These are phyloP conservation scores for Hymenoscyphus fraxineus DNA, from an alignment of 2,329 filamentous ascomycete genomes.

Conservation along the genomic window DNA sequence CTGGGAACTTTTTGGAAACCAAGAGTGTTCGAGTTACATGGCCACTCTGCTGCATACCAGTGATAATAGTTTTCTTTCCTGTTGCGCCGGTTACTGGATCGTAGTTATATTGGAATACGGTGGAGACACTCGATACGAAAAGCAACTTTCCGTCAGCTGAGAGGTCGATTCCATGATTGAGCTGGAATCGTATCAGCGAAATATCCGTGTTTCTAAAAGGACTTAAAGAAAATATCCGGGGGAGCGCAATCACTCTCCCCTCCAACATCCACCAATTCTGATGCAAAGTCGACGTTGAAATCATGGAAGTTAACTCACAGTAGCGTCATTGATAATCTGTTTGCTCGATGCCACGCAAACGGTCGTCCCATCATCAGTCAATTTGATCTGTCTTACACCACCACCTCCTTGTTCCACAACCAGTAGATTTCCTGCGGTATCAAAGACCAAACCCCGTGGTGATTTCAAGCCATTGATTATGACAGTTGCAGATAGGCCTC, in stretches of 20 bases:
- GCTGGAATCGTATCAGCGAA: conserved; percentile 32
- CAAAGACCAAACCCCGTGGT: conserved; percentile 34
- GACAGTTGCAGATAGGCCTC: conserved; percentile 31
- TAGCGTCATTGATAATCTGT: conserved; percentile 21
- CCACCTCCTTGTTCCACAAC: conserved; percentile 31
- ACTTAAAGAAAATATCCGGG: too few relatives aligned
- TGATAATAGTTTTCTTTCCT: conserved; percentile 50
- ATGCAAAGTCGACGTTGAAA: not conserved
- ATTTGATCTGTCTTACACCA: conserved; percentile 26
- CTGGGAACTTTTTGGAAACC: conserved; percentile 51
- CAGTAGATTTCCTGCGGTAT: conserved; percentile 32
- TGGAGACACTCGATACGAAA: conserved; percentile 54
- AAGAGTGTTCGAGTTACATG: conserved; percentile 66
- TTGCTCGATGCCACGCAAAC: conserved; percentile 24
- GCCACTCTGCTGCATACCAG: conserved; percentile 58
- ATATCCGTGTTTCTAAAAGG: too few relatives aligned
- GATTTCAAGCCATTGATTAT: conserved; percentile 26
- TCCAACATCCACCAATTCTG: too few relatives aligned
- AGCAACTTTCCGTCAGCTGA: conserved; percentile 50
- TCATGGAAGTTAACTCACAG: conserved; percentile 7
- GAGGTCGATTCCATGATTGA: conserved; percentile 55
- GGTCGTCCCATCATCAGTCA: conserved; percentile 25
- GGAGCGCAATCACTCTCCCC: too few relatives aligned
- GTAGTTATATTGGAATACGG: conserved; percentile 63
- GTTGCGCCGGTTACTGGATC: conserved; percentile 50